These are phyloP conservation scores for Macaranga tanarius DNA, from an alignment of 441 rosid species.

Conservation along the genomic window DNA sequence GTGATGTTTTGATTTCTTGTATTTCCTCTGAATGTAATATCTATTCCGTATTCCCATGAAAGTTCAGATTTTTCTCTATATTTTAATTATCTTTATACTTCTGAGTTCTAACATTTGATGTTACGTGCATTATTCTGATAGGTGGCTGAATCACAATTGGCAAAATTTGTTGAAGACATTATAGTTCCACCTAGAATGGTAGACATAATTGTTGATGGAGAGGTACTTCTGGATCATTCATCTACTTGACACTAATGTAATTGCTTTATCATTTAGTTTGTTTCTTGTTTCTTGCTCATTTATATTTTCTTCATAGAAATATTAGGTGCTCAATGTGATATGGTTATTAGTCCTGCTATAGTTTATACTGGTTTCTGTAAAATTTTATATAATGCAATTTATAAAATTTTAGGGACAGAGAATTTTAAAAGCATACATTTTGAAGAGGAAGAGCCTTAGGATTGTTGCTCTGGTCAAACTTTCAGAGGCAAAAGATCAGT, in stretches of 20 bases:
- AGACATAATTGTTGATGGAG: conserved; percentile 96
- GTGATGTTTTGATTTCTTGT: neutral
- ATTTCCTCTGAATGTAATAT: neutral
- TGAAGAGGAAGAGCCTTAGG: neutral
- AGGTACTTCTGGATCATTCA: conserved; percentile 55
- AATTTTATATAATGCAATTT: neutral
- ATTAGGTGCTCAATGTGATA: neutral
- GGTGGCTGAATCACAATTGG: conserved; percentile 97
- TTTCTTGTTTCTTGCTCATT: conserved; percentile 5
- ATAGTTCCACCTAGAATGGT: conserved; percentile 98
- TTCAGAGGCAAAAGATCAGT: neutral
- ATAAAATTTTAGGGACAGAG: neutral
- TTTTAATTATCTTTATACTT: neutral
- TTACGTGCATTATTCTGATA: conserved; percentile 21
- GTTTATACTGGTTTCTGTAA: neutral
- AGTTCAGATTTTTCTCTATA: neutral
- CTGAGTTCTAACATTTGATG: conserved; percentile 5
- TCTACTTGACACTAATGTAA: conserved; percentile 8
- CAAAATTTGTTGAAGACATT: conserved; percentile 97
- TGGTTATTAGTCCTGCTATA: neutral
- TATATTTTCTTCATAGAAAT: neutral
- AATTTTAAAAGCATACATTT: neutral
- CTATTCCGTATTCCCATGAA: neutral
- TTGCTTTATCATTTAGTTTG: conserved; percentile 9
- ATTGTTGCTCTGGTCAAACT: neutral